phyloP scores from a whole-genome alignment of 148 eudicot genomes.

The Salicornia ramosissima region DNA sequence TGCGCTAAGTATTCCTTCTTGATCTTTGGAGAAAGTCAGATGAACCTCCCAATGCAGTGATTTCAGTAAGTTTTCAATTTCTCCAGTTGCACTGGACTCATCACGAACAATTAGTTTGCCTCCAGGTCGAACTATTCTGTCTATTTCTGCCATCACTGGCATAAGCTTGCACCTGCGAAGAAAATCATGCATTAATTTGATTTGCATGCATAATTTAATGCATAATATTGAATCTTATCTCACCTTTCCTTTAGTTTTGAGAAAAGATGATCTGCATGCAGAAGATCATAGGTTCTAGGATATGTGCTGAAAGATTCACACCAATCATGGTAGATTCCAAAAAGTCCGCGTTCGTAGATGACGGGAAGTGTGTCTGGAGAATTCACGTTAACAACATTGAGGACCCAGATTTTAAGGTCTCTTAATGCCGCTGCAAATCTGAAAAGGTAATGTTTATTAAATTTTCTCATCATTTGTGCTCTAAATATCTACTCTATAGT shows the following conservation, averaged over 20 bases:
- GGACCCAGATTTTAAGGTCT: slow-evolving; percentile 66
- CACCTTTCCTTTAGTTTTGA: slow-evolving; percentile 70
- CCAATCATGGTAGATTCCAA: slow-evolving; percentile 93
- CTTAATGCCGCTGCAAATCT: slow-evolving; percentile 86
- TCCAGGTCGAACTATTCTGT: slow-evolving; percentile 74
- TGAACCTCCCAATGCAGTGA: slow-evolving; percentile 81
- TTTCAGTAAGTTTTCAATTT: slow-evolving; percentile 58
- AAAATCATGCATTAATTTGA: not conserved
- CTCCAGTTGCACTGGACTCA: slow-evolving; percentile 45
- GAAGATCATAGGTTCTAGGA: slow-evolving; percentile 80
- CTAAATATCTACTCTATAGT: not conserved
- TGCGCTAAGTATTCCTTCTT: slow-evolving; percentile 67
- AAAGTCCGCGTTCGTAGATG: slow-evolving; percentile 80
- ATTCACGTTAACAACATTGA: slow-evolving; percentile 73
- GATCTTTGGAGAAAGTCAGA: slow-evolving; percentile 49
- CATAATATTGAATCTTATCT: not conserved
- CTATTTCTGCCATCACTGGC: slow-evolving; percentile 64
- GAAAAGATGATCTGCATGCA: slow-evolving; percentile 86
- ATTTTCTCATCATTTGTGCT: not conserved
- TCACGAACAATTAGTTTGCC: slow-evolving; percentile 72
- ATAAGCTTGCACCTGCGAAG: slow-evolving; percentile 55
- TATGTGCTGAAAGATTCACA: slow-evolving; percentile 90
- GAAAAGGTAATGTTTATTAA: slow-evolving; percentile 15
- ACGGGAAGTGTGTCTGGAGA: slow-evolving; percentile 83
- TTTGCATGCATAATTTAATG: not conserved